phyloP scores from a whole-genome alignment of 1,139 yeast species.

The Debaryomycetaceae sp. region DNA sequence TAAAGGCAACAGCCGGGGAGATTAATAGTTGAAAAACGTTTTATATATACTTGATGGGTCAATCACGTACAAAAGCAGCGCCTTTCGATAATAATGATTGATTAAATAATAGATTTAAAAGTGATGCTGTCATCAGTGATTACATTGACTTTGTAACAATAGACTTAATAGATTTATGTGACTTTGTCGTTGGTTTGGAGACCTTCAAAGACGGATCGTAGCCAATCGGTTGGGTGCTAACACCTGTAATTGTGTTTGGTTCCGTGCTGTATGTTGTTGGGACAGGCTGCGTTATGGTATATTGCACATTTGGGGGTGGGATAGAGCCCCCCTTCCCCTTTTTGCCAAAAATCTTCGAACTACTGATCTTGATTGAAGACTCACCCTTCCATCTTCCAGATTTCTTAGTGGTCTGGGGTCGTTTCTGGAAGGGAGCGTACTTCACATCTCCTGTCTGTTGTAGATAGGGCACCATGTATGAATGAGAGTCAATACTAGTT shows the following conservation, averaged over 20 bases:
- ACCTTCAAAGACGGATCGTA: not conserved
- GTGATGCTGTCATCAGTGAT: not conserved
- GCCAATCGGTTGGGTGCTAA: not conserved
- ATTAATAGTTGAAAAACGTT: too few relatives aligned
- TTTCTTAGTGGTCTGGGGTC: not conserved
- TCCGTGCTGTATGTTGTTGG: not conserved
- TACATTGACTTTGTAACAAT: not conserved
- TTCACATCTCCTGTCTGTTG: constrained; percentile 24
- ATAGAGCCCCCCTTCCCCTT: not conserved
- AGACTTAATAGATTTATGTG: not conserved
- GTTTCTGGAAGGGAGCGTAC: constrained; percentile 31
- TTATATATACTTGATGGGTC: too few relatives aligned
- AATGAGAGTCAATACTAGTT: constrained; percentile 14
- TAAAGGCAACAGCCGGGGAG: too few relatives aligned
- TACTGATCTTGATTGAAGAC: not conserved
- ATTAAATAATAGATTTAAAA: not conserved
- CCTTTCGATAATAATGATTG: too few relatives aligned
- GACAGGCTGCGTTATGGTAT: not conserved
- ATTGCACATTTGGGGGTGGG: not conserved
- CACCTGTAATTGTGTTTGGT: not conserved
- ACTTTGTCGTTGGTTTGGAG: not conserved
- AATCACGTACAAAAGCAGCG: too few relatives aligned
- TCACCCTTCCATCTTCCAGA: not conserved
- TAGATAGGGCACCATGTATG: constrained; percentile 25
- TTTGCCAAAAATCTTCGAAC: not conserved